Evolutionary conservation across 1,284 basidiomycete genomes (phyloP).

Genomic region (Leccinum ambiguum): DNA sequence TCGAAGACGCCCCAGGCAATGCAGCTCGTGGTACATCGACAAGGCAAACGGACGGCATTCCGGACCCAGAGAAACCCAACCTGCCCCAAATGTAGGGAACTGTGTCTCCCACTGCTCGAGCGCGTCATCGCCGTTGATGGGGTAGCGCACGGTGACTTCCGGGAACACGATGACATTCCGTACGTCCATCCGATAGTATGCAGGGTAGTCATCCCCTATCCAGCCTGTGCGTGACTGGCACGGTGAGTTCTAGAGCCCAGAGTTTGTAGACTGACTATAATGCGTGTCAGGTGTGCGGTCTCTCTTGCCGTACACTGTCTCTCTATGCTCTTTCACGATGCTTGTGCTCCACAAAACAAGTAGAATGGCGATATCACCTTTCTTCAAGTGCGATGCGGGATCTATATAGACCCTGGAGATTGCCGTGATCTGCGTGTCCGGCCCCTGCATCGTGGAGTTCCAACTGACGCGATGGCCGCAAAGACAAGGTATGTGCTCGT

Average conservation of each 20-base stretch:
- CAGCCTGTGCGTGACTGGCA: slow-evolving; percentile 17
- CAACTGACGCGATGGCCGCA: slow-evolving; percentile 15
- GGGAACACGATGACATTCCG: slow-evolving; percentile 25
- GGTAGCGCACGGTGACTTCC: slow-evolving; percentile 29
- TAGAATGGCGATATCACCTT: slow-evolving; percentile 18
- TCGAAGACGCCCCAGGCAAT: slow-evolving; percentile 32
- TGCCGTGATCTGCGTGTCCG: slow-evolving; percentile 21
- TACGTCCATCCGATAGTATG: slow-evolving; percentile 28
- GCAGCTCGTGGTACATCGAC: slow-evolving; percentile 35
- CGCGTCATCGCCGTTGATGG: slow-evolving; percentile 28
- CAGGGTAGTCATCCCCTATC: slow-evolving; percentile 29
- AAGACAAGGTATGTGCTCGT: slow-evolving; percentile 20
- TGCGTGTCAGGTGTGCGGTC: slow-evolving; percentile 6
- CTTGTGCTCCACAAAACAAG: slow-evolving; percentile 24
- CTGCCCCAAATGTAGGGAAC: slow-evolving; percentile 20
- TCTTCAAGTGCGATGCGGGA: slow-evolving; percentile 16
- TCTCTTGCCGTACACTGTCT: background rate
- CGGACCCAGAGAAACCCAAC: slow-evolving; percentile 30
- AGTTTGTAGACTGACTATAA: slow-evolving; percentile 22
- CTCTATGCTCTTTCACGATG: slow-evolving; percentile 9
- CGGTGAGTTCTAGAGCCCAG: slow-evolving; percentile 10
- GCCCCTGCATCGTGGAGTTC: slow-evolving; percentile 29
- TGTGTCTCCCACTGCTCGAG: slow-evolving; percentile 25
- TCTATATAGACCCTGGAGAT: slow-evolving; percentile 26
- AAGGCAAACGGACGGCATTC: slow-evolving; percentile 30